A percentile compares a stretch with the other conserved stretches of the same genome.
Evolutionary conservation across 192 early-diverging fungal genomes (phyloP).

Genomic region (Spinellus fusiger): DNA sequence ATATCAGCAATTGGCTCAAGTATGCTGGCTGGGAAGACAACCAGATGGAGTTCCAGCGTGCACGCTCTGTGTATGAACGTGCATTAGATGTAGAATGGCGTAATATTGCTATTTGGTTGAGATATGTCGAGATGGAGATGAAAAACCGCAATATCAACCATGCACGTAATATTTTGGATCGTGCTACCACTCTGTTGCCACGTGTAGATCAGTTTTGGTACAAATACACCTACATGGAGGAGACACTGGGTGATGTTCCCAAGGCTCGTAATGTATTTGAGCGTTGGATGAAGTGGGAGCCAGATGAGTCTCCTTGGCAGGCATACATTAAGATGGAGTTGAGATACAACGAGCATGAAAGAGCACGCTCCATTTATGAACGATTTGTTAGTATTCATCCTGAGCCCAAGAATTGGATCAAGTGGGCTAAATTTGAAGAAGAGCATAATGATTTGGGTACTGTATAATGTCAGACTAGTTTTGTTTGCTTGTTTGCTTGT

Average conservation of each 20-base stretch:
- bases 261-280: constrained; percentile 93
- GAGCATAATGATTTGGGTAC: constrained; percentile 63
- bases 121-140: constrained; percentile 98
- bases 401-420: constrained; percentile 91
- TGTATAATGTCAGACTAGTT: too few species aligned
- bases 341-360: constrained; percentile 78
- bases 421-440: constrained; percentile 96
- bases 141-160: constrained; percentile 90
- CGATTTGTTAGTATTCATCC: constrained; percentile 88
- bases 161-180: constrained; percentile 92
- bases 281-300: constrained; percentile 99
- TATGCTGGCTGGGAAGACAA: constrained; percentile 96
- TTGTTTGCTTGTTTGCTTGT: neutral
- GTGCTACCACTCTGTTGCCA: constrained; percentile 84
- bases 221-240: constrained; percentile 99
- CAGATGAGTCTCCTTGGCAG: constrained; percentile 85
- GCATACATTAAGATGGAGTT: constrained; percentile 94
- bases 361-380: constrained; percentile 75
- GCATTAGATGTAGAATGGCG: constrained; percentile 86
- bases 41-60: constrained; percentile 80
- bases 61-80: constrained; percentile 86
- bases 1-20: constrained; percentile 89
- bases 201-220: constrained; percentile 83
- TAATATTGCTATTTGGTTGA: constrained; percentile 82
- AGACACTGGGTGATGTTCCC: constrained; percentile 84